Conservation (phyloP, 2,329 filamentous ascomycete genomes). For the Xylogone sp. region DNA sequence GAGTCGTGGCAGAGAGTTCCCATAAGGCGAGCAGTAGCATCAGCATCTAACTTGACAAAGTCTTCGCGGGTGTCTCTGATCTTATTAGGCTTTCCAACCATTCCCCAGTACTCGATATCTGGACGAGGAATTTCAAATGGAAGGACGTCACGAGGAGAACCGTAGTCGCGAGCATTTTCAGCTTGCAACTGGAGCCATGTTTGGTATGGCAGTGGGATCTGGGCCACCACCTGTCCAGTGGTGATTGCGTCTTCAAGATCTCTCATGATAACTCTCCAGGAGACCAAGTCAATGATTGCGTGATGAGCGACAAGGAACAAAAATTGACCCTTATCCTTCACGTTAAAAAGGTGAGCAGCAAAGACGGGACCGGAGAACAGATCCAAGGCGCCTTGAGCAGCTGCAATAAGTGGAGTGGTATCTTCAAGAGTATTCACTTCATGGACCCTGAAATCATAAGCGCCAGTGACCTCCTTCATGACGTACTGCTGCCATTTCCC, state of each 20-base stretch:
- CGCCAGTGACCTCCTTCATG: constrained; percentile 3
- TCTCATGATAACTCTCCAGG: constrained; percentile 31
- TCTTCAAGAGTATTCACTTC: not conserved
- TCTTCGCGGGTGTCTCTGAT: constrained; percentile 21
- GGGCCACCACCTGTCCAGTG: constrained; percentile 1
- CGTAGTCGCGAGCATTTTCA: constrained; percentile 21
- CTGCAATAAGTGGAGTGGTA: not conserved
- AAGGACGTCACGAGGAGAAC: constrained; percentile 22
- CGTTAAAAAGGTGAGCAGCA: constrained; percentile 5
- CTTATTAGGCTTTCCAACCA: constrained; percentile 14
- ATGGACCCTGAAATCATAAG: constrained; percentile 1
- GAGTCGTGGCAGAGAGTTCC: constrained; percentile 23
- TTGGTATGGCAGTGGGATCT: constrained; percentile 26
- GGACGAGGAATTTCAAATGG: constrained; percentile 9
- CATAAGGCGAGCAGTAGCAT: constrained; percentile 22
- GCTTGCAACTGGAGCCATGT: constrained; percentile 31
- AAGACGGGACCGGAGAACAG: constrained; percentile 7
- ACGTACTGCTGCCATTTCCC: constrained; percentile 29
- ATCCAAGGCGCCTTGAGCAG: not conserved
- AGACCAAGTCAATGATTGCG: constrained; percentile 28
- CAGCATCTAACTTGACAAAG: constrained; percentile 41
- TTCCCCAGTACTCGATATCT: constrained; percentile 21
- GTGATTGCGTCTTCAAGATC: constrained; percentile 29
- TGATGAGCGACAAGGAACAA: constrained; percentile 14
- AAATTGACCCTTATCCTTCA: constrained; percentile 1